Evolutionary conservation across 257 asterid species (phyloP), one percentile per base, ranked within the genome.

Genomic region (Penstemon newberryi): DNA sequence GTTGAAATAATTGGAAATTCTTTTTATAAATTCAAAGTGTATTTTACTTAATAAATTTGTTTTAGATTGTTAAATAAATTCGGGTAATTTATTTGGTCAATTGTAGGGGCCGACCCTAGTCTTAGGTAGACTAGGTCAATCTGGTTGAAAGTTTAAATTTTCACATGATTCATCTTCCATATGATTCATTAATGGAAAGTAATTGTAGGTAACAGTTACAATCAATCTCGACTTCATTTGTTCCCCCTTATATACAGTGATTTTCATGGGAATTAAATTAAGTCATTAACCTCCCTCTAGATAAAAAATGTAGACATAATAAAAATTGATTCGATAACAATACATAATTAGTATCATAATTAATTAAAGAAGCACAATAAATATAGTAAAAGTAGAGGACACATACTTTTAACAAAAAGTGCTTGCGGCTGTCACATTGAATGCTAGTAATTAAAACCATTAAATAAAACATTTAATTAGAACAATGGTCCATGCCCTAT

Each of bases 371-470:
- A 25, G 11, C 12, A 33, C 4, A 43, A 67, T 55, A 43, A 61
- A 56, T 51, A 33, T 41, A 52, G n/a, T 19, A 43, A 60, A 18
- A 63, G 18, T 53, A 8, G 46, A 9, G 71, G 25, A 40, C n/a
- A 44, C 25, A 43, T 56, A 60, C 62, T 38, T 53, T 58, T 47
- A 49, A 62, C 66, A 13, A 18, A 59, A 60, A 54, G 7, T 44
- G 59, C 46, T 73, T 76, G 77, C 75, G 68, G 75, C 73, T 80
- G 81, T 77, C 82, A 73, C 61, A 63, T 73, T 76, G 60, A 73
- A 67, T 77, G 58, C 44, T 46, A 70, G 74, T 25, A 25, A 25
- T 70, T 73, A 77, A 73, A 62, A 66, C 43, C 25, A 76, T 56
- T 66, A 70, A 73, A 61, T 70, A 7, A 55, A 37, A 5, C 59